Conservation (phyloP, 2,329 filamentous ascomycete species). For the Clarireedia sp. region DNA sequence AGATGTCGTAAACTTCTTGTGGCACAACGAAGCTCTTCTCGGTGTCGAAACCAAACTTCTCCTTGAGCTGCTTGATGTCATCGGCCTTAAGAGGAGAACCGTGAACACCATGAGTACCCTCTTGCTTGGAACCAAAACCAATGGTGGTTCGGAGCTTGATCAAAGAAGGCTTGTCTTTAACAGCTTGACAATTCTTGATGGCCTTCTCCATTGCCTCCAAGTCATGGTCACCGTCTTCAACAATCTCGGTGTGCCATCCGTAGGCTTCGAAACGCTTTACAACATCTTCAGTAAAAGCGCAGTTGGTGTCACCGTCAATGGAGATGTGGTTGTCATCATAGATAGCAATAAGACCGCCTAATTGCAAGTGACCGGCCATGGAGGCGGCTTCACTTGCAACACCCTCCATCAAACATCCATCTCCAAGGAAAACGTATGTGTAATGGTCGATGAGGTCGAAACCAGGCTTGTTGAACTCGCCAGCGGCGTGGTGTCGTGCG, state of each 20-base stretch:
- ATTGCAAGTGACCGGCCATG: constrained; percentile 88
- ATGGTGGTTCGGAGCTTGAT: constrained; percentile 98
- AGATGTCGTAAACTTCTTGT: constrained; percentile 88
- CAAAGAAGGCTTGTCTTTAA: constrained; percentile 93
- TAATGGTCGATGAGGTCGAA: constrained; percentile 91
- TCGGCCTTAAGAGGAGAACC: constrained; percentile 92
- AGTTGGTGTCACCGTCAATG: constrained; percentile 90
- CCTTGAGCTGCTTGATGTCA: constrained; percentile 88
- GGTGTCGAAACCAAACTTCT: constrained; percentile 93
- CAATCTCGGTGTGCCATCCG: constrained; percentile 85
- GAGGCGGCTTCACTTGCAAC: constrained; percentile 88
- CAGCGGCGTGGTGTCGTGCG: constrained; percentile 85
- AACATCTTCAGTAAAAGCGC: constrained; percentile 95
- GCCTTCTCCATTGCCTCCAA: constrained; percentile 81
- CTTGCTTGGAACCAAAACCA: constrained; percentile 85
- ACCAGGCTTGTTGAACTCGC: constrained; percentile 92
- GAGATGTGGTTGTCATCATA: constrained; percentile 99
- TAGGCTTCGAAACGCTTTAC: constrained; percentile 91
- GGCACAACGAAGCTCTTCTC: constrained; percentile 88
- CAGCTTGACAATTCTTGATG: constrained; percentile 73
- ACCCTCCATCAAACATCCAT: constrained; percentile 98
- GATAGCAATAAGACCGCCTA: constrained; percentile 93
- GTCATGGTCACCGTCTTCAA: constrained; percentile 83
- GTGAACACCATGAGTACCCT: constrained; percentile 94
- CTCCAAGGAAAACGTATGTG: constrained; percentile 94